phyloP scores from a whole-genome alignment of 164 flowering plant genomes.

The Santalum album region DNA sequence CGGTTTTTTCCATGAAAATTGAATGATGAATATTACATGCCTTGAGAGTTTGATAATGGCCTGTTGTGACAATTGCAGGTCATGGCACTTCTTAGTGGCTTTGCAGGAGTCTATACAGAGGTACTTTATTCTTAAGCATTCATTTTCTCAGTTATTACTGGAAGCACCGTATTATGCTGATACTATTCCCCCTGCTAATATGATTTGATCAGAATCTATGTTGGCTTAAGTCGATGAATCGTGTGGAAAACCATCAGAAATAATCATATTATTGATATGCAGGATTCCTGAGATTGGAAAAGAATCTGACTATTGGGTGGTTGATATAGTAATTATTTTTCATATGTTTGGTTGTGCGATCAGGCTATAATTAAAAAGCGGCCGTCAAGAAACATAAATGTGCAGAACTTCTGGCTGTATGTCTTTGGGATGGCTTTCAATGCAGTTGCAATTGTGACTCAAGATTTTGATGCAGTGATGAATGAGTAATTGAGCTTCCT shows the following conservation, averaged over 20 bases:
- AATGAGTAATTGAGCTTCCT: slow-evolving; percentile 45
- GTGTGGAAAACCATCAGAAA: too few relatives aligned
- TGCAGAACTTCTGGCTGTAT: slow-evolving; percentile 93
- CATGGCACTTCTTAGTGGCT: slow-evolving; percentile 97
- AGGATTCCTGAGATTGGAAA: too few relatives aligned
- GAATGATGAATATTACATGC: neutral
- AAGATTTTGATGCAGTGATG: slow-evolving; percentile 87
- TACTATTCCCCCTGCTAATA: too few relatives aligned
- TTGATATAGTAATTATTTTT: too few relatives aligned
- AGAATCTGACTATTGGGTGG: too few relatives aligned
- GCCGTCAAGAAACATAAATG: slow-evolving; percentile 87
- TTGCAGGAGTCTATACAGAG: slow-evolving; percentile 99
- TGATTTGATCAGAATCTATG: too few relatives aligned
- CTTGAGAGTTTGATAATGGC: too few relatives aligned
- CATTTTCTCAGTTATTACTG: too few relatives aligned
- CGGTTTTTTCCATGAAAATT: slow-evolving; percentile 6
- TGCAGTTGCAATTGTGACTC: slow-evolving; percentile 69
- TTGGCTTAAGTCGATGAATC: too few relatives aligned
- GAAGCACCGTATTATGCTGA: too few relatives aligned
- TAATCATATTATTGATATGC: too few relatives aligned
- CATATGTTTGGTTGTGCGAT: slow-evolving; percentile 11
- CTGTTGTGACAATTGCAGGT: slow-evolving; percentile 37
- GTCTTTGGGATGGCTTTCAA: slow-evolving; percentile 88
- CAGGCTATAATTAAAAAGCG: slow-evolving; percentile 94
- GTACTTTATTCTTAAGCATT: slow-evolving; percentile 21